These are phyloP conservation scores for Alectoria sarmentosa DNA, from an alignment of 495 filamentous ascomycete genomes.

Conservation along the genomic window DNA sequence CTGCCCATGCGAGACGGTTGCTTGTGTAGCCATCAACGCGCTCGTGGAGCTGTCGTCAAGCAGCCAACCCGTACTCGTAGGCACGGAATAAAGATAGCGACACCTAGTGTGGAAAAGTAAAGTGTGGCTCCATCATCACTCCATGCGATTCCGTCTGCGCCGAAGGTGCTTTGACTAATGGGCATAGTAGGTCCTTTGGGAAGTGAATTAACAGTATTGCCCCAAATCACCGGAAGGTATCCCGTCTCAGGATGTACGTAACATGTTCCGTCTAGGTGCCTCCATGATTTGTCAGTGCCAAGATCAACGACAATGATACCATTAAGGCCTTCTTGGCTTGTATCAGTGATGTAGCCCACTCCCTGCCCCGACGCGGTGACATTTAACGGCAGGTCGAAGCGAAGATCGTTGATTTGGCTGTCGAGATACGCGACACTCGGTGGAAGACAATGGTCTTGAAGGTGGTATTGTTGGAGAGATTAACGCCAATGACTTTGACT, in stretches of 20 bases:
- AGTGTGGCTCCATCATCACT: conserved; percentile 34
- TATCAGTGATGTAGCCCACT: conserved; percentile 44
- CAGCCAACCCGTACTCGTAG: conserved; percentile 31
- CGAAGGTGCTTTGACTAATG: conserved; percentile 29
- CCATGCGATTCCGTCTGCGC: conserved; percentile 37
- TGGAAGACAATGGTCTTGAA: conserved; percentile 41
- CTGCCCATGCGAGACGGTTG: conserved; percentile 27
- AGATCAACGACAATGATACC: conserved; percentile 41
- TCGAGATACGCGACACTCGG: conserved; percentile 34
- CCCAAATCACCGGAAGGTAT: conserved; percentile 41
- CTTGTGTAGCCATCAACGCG: conserved; percentile 30
- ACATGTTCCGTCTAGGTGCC: conserved; percentile 34
- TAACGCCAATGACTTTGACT: conserved; percentile 38
- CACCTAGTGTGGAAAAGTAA: conserved; percentile 31
- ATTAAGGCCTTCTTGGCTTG: conserved; percentile 36
- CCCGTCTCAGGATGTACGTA: conserved; percentile 32
- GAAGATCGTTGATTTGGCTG: conserved; percentile 42
- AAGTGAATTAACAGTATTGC: conserved; percentile 30
- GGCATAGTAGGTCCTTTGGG: conserved; percentile 23
- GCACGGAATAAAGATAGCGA: conserved; percentile 33
- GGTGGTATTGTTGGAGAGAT: conserved; percentile 34
- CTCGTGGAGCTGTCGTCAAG: conserved; percentile 21
- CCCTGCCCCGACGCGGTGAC: conserved; percentile 33
- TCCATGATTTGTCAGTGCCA: conserved; percentile 39
- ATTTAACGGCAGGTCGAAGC: conserved; percentile 37